phyloP scores from a whole-genome alignment of 371 early-diverging fungal species.

The Syncephalastrum monosporum region DNA sequence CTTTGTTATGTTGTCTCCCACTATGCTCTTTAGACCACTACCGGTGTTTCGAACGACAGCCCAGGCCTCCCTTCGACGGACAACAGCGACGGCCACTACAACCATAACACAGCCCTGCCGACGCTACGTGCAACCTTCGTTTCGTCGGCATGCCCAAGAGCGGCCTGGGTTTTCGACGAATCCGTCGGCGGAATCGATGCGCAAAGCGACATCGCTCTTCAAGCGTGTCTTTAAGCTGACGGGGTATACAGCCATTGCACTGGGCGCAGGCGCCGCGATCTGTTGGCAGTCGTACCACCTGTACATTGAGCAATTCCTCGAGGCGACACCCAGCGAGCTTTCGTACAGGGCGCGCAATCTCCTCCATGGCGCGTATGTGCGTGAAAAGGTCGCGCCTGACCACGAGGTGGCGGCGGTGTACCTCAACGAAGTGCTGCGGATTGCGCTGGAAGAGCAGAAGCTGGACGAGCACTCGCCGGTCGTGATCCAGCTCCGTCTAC shows the following conservation, averaged over 20 bases:
- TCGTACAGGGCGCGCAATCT: conserved; percentile 41
- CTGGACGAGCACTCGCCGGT: conserved; percentile 25
- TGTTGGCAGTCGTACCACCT: conserved; percentile 47
- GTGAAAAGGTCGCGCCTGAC: conserved; percentile 42
- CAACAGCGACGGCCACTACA: background rate
- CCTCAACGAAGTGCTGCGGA: conserved; percentile 35
- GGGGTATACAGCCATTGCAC: conserved; percentile 28
- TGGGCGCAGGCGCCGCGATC: conserved; percentile 26
- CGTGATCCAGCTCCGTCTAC: conserved; percentile 33
- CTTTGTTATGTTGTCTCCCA: background rate
- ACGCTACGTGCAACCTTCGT: background rate
- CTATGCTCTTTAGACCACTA: background rate
- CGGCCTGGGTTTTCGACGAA: conserved; percentile 27
- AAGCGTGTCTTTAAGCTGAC: conserved; percentile 35
- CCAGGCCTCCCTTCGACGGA: background rate
- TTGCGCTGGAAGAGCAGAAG: conserved; percentile 39
- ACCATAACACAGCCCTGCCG: background rate
- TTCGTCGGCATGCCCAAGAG: background rate
- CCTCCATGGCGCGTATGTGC: conserved; percentile 50
- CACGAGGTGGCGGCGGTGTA: conserved; percentile 40
- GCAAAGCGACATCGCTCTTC: conserved; percentile 23
- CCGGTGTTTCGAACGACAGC: background rate
- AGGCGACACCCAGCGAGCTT: conserved; percentile 42
- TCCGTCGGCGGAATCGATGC: conserved; percentile 31
- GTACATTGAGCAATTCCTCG: conserved; percentile 46